Conservation (phyloP, 2,329 filamentous ascomycete species). For the Colletotrichum lindemuthianum region DNA sequence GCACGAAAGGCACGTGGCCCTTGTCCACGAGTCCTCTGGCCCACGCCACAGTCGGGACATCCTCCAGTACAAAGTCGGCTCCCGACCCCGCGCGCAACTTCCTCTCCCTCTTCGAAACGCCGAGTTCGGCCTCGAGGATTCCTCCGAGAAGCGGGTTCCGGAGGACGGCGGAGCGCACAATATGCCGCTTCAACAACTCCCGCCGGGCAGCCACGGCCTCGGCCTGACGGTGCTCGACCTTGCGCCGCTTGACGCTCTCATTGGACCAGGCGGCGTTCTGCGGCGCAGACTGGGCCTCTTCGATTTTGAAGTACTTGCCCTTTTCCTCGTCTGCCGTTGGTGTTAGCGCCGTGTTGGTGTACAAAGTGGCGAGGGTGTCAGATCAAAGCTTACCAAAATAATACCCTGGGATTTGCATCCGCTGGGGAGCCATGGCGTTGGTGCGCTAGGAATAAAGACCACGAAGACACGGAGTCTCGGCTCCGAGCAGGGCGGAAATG, state of each 20-base stretch:
- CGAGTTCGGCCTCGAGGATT: constrained; percentile 47
- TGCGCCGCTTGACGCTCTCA: constrained; percentile 67
- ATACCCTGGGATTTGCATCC: constrained; percentile 59
- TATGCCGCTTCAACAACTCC: constrained; percentile 48
- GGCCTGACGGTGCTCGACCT: constrained; percentile 53
- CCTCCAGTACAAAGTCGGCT: constrained; percentile 35
- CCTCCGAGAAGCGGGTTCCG: constrained; percentile 45
- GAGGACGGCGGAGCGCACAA: constrained; percentile 48
- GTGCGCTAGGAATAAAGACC: neutral
- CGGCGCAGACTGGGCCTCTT: constrained; percentile 65
- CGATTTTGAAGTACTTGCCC: constrained; percentile 75
- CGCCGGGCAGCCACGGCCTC: constrained; percentile 41
- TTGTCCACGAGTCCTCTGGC: constrained; percentile 50
- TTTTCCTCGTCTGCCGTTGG: constrained; percentile 60
- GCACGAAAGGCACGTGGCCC: constrained; percentile 50
- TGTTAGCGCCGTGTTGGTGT: neutral
- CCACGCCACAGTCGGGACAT: constrained; percentile 50
- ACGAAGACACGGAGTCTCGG: neutral
- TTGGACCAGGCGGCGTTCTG: constrained; percentile 63
- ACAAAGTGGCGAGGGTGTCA: neutral
- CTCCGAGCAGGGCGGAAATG: constrained; percentile 4
- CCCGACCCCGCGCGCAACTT: constrained; percentile 9
- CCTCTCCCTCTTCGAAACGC: constrained; percentile 40
- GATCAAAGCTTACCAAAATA: constrained; percentile 59
- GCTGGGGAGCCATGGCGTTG: constrained; percentile 31